Base-by-base conservation (phyloP, 2,329 filamentous ascomycete species). In the Ramichloridium luteum region DNA sequence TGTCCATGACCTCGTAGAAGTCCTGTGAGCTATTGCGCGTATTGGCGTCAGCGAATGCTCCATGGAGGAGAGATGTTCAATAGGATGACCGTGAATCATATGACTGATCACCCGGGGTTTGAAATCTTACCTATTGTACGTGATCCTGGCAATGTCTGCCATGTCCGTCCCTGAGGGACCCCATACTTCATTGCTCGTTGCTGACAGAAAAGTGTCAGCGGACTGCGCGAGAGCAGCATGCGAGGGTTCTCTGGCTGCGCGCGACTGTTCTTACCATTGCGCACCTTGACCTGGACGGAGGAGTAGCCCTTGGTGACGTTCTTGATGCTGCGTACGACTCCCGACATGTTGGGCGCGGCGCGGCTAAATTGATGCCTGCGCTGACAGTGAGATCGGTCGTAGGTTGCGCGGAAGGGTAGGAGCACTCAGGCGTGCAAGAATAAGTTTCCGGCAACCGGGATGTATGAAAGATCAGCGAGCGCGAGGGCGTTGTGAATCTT, bases 251-350 rank as follows among this genome's bases (percentile, higher is more conserved):
- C 13, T 27, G 16, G 18, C 22, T 30, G 29, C 13, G 25, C 13
- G 17, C 30, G 13, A 13, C 9, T 12, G 14, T 9, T 26, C 76
- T 45, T 65, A 93, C 85, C 85, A 82, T 93, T 88, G 66, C 86
- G 78, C 60, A 98, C 90, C 68, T 96, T 96, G 59, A 96, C 83
- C 69, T 98, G 88, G 51, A 92, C 84, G 45, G 72, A 77, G 20
- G 88, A 94, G 58, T 98, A 98, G 50, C 90, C 90, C 67, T 96
- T 98, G 59, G 90, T 96, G 61, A 98, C 88, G 69, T 96, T 98
- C 68, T 94, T 96, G 53, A 96, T 86, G 57, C 83, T 93, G 62
- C 90, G 75, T 57, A 96, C 84, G 58, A 96, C 85, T 65, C 92
- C 92, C 38, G 88, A 94, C 90, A 98, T 98, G n/a, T 32, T 44